Conservation (phyloP, 768 basidiomycete genomes). For the Boletus sensibilis region DNA sequence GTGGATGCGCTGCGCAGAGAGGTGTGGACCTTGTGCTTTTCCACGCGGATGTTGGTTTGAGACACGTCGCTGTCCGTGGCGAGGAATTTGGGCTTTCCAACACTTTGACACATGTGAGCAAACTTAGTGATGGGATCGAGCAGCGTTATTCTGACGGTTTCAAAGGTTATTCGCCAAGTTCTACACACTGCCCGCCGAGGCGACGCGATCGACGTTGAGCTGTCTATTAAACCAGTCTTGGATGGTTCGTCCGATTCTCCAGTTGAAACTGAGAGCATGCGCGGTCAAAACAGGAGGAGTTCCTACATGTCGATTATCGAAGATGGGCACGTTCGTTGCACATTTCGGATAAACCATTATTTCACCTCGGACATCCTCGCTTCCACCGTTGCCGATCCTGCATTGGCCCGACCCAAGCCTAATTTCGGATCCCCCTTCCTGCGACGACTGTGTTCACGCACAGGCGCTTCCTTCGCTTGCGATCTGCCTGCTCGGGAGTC, state of each 20-base stretch:
- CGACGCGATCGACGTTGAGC: slow-evolving; percentile 84
- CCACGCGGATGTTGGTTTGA: slow-evolving; percentile 85
- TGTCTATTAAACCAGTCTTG: slow-evolving; percentile 48
- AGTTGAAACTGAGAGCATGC: slow-evolving; percentile 20
- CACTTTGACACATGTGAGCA: slow-evolving; percentile 79
- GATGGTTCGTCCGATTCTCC: slow-evolving; percentile 28
- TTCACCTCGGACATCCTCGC: slow-evolving; percentile 27
- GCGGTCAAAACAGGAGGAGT: slow-evolving; percentile 25
- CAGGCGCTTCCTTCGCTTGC: slow-evolving; percentile 45
- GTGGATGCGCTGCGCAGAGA: slow-evolving; percentile 76
- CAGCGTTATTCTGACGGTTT: slow-evolving; percentile 17
- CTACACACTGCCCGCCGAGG: slow-evolving; percentile 64
- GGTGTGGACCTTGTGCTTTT: slow-evolving; percentile 91
- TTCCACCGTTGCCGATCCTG: slow-evolving; percentile 9
- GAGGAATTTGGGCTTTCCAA: slow-evolving; percentile 84
- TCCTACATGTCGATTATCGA: slow-evolving; percentile 25
- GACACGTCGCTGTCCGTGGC: slow-evolving; percentile 81
- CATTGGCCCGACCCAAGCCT: slow-evolving; percentile 33
- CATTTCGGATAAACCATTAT: slow-evolving; percentile 57
- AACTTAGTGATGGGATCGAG: neutral
- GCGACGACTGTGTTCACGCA: slow-evolving; percentile 57
- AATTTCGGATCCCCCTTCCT: slow-evolving; percentile 54
- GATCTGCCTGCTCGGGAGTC: slow-evolving; percentile 44
- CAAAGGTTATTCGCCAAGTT: slow-evolving; percentile 81
- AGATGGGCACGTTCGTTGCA: slow-evolving; percentile 49